Evolutionary conservation across 2,329 filamentous ascomycete species (phyloP).

Genomic region (Xylariaceae sp.): DNA sequence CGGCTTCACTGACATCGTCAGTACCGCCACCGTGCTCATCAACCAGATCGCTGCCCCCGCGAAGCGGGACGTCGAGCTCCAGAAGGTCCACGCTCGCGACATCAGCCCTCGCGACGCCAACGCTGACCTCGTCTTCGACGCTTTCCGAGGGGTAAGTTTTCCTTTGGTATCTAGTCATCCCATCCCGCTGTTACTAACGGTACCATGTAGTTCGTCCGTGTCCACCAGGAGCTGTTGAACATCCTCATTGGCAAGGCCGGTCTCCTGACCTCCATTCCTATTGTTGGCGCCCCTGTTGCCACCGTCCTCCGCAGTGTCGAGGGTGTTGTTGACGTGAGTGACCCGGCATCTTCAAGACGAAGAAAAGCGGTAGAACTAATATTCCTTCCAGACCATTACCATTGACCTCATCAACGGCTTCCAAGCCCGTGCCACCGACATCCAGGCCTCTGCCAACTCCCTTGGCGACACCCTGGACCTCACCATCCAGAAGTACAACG

Average conservation of each 20-base stretch:
- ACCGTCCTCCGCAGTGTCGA: conserved; percentile 14
- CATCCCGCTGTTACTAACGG: no score
- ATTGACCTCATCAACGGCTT: not conserved
- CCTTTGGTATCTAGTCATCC: no score
- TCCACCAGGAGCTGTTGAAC: conserved; percentile 18
- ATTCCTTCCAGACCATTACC: not conserved
- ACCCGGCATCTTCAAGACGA: not conserved
- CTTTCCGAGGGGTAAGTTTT: conserved; percentile 17
- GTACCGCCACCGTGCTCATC: not conserved
- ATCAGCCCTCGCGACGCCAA: not conserved
- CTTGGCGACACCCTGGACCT: conserved; percentile 1
- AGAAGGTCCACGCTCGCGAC: not conserved
- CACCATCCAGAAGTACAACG: conserved; percentile 2
- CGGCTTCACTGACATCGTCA: conserved; percentile 3
- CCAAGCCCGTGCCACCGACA: not conserved
- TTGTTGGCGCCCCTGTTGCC: conserved; percentile 17
- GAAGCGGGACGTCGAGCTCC: not conserved
- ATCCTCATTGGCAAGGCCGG: conserved; percentile 19
- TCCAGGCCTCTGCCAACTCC: not conserved
- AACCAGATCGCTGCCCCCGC: not conserved
- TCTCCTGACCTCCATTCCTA: conserved; percentile 7
- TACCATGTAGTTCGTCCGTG: conserved; percentile 13
- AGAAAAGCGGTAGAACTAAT: not conserved
- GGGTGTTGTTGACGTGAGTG: conserved; percentile 15
- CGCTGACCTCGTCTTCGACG: conserved; percentile 10